A percentile compares a stretch with the other conserved stretches of the same genome.
These are phyloP conservation scores for Helotiales sp. DNA, from an alignment of 2,329 filamentous ascomycete species.

Conservation along the genomic window DNA sequence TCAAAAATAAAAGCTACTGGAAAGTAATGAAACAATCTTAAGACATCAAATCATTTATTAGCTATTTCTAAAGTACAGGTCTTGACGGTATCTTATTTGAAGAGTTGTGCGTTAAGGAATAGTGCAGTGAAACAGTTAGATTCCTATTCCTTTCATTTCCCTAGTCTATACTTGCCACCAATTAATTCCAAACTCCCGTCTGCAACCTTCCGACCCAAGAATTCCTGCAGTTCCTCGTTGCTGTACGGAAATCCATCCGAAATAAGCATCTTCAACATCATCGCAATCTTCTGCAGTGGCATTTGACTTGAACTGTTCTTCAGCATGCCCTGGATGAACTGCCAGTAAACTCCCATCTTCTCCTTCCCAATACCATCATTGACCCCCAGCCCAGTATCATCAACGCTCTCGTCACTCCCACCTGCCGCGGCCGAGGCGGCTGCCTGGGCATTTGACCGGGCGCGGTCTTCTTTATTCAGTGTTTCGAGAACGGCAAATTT, in stretches of 20 bases:
- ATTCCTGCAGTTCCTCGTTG: constrained; percentile 83
- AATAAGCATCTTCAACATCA: constrained; percentile 95
- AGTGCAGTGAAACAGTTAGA: no score
- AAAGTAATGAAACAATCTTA: no score
- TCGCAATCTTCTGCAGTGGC: constrained; percentile 79
- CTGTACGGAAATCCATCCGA: constrained; percentile 88
- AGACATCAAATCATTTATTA: no score
- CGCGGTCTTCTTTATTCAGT: constrained; percentile 51
- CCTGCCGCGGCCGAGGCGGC: constrained; percentile 22
- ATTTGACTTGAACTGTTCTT: constrained; percentile 85
- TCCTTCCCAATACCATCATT: constrained; percentile 67
- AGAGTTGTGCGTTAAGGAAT: no score
- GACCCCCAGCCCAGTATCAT: constrained; percentile 39
- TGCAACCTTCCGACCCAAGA: constrained; percentile 78
- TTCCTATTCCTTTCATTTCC: constrained; percentile 56
- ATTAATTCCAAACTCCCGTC: constrained; percentile 71
- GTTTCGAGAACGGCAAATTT: constrained; percentile 73
- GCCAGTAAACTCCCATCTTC: constrained; percentile 77
- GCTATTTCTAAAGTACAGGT: no score
- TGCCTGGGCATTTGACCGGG: constrained; percentile 39
- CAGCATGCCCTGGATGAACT: constrained; percentile 93
- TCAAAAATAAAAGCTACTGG: no score
- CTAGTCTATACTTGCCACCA: constrained; percentile 74
- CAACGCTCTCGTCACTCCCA: constrained; percentile 31
- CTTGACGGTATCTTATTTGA: no score